Evolutionary conservation across 2,329 filamentous ascomycete genomes (phyloP), one percentile per base, ranked within the genome.

Genomic region (Lachnellula willkommii): DNA sequence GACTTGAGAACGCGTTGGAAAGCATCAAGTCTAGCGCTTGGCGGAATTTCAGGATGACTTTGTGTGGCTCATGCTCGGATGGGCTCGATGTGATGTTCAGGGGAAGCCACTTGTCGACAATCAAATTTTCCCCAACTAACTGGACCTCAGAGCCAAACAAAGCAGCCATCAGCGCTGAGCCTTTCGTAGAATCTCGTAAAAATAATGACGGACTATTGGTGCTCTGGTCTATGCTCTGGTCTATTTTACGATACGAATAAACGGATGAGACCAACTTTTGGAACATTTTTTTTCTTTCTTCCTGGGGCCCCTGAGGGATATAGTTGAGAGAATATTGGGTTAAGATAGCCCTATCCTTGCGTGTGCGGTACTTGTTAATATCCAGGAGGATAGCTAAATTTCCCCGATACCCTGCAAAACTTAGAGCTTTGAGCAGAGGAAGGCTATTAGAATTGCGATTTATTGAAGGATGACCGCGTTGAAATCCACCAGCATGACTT

Each of bases 361-460:
- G 15, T 11, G 45, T 40, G 2, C 35, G 40, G 37, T 47, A 47
- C 37, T 51, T 43, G 26, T 11, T 26, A 6, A 7, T 22, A n/a
- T 26, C 7, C 12, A 22, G 40, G 35, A 37, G 50, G 28, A 54
- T 17, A 26, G 72, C 77, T 26, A 80, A 47, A 50, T 79, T 78
- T 2, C 76, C 75, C 54, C 74, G 72, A 22, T 74, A 62, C 11
- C 75, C 75, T 17, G 76, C 73, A 12, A 75, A 58, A 4, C 74
- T 60, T n/a, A 81, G 66, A 14, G 74, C 72, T 56, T 76, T 78
- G 53, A 80, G 69, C 26, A 81, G 68, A 1, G 69, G 63, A 1
- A 67, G 54, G 40, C 74, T 74, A 36, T 69, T 55, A 3, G 77
- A 75, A 62, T 79, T 76, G 28, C 66, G 60, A 55, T 81, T 80